phyloP scores from a whole-genome alignment of 2,329 filamentous ascomycete genomes.

The Trichophyton verrucosum region DNA sequence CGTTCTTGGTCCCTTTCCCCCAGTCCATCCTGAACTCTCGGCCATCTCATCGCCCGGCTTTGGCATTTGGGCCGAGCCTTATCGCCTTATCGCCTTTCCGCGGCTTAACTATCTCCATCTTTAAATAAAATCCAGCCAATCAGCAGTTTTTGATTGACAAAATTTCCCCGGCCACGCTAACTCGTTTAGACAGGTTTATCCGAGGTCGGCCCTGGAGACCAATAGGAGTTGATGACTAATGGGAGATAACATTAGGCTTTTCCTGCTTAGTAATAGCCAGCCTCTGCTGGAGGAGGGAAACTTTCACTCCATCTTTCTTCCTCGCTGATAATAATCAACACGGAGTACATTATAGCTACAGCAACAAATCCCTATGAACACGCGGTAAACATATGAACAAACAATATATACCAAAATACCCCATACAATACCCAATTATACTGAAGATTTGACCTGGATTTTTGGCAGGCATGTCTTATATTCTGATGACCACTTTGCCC shows the following conservation, averaged over 20 bases:
- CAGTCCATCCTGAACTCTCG: not conserved
- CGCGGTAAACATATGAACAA: not conserved
- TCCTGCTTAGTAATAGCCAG: too few species aligned
- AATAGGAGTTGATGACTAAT: not conserved
- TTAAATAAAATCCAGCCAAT: not conserved
- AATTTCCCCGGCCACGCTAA: not conserved
- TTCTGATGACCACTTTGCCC: constrained; percentile 44
- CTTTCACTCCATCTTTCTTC: too few species aligned
- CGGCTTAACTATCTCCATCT: not conserved
- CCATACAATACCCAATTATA: not conserved
- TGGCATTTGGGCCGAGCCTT: not conserved
- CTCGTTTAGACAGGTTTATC: not conserved
- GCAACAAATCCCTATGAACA: not conserved
- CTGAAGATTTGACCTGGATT: not conserved
- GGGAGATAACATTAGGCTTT: not conserved
- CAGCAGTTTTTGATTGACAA: not conserved
- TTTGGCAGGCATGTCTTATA: not conserved
- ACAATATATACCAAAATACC: not conserved
- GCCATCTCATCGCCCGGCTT: not conserved
- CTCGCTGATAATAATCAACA: not conserved
- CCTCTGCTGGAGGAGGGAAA: too few species aligned
- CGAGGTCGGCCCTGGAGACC: not conserved
- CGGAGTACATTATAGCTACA: not conserved
- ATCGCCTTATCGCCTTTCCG: not conserved
- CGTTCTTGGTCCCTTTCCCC: not conserved